A percentile compares a stretch with the other conserved stretches of the same genome.
Evolutionary conservation across 805 yeast species (phyloP).

Genomic region (Myxozyma vanderwaltii): DNA sequence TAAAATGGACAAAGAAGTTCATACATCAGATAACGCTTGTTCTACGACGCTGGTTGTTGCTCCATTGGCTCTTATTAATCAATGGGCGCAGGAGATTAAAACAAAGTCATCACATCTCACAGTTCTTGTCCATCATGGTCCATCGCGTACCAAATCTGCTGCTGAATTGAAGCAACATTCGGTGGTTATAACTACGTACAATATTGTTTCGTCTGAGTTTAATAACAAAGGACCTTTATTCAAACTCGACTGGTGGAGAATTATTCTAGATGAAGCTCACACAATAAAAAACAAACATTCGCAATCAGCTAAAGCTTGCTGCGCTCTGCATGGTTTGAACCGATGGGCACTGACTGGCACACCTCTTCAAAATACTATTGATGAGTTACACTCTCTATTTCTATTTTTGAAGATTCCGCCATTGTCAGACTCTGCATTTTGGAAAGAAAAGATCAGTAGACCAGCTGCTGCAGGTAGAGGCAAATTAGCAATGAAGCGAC

Average conservation of each 20-base stretch:
- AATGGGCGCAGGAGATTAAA: slow-evolving; percentile 48
- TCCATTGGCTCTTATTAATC: slow-evolving; percentile 48
- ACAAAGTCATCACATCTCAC: slow-evolving; percentile 43
- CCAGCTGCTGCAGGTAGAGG: slow-evolving; percentile 37
- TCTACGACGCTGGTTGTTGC: slow-evolving; percentile 47
- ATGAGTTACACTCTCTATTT: slow-evolving; percentile 56
- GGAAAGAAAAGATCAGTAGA: slow-evolving; percentile 38
- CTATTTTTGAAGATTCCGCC: slow-evolving; percentile 45
- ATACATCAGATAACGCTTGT: slow-evolving; percentile 27
- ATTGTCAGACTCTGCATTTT: slow-evolving; percentile 32
- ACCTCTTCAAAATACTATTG: slow-evolving; percentile 60
- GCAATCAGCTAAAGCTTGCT: slow-evolving; percentile 51
- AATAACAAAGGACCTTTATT: slow-evolving; percentile 37
- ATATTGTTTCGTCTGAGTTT: slow-evolving; percentile 57
- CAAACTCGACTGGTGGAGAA: slow-evolving; percentile 51
- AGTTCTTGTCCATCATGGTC: slow-evolving; percentile 45
- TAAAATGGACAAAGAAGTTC: slow-evolving; percentile 48
- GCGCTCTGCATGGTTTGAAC: slow-evolving; percentile 46
- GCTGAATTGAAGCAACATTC: slow-evolving; percentile 52
- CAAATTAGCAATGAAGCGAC: slow-evolving; percentile 34
- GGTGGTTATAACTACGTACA: slow-evolving; percentile 87
- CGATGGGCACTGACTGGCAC: slow-evolving; percentile 69
- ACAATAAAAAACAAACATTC: slow-evolving; percentile 56
- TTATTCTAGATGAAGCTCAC: slow-evolving; percentile 70
- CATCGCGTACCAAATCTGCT: slow-evolving; percentile 25